Conservation (phyloP, 148 eudicot species). For the Camellia sinensis region DNA sequence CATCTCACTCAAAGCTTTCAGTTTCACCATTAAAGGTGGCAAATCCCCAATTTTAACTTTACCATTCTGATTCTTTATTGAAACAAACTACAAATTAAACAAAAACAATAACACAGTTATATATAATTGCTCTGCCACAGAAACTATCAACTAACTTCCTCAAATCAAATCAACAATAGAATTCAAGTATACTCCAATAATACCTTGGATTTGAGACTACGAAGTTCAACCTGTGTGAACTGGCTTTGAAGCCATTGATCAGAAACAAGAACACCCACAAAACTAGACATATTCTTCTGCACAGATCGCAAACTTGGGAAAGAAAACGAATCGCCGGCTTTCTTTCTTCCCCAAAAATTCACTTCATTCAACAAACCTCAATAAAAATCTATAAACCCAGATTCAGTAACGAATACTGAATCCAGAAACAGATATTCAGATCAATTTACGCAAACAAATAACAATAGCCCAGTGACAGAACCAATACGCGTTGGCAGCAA, state of each 20-base stretch:
- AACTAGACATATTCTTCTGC: constrained; percentile 47
- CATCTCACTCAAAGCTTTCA: constrained; percentile 52
- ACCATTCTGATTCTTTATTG: constrained; percentile 62
- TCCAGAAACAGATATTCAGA: neutral
- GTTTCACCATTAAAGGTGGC: constrained; percentile 62
- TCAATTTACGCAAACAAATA: neutral
- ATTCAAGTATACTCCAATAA: neutral
- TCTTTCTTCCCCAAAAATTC: constrained; percentile 1
- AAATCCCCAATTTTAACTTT: constrained; percentile 72
- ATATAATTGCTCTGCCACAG: neutral
- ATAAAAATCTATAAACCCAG: constrained; percentile 11
- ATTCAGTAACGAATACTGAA: neutral
- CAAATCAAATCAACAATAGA: constrained; percentile 8
- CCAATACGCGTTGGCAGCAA: neutral
- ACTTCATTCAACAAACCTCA: neutral
- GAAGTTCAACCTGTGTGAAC: constrained; percentile 70
- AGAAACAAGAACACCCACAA: constrained; percentile 54
- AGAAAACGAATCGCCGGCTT: constrained; percentile 14
- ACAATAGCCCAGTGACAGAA: neutral
- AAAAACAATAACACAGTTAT: constrained; percentile 2
- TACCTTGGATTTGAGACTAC: constrained; percentile 57
- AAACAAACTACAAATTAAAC: constrained; percentile 45
- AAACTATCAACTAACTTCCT: neutral
- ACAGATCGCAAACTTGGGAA: constrained; percentile 17
- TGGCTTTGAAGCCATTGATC: constrained; percentile 75